Conservation (phyloP, 352 stramenopile species). For the Hyaloperonospora brassicae region DNA sequence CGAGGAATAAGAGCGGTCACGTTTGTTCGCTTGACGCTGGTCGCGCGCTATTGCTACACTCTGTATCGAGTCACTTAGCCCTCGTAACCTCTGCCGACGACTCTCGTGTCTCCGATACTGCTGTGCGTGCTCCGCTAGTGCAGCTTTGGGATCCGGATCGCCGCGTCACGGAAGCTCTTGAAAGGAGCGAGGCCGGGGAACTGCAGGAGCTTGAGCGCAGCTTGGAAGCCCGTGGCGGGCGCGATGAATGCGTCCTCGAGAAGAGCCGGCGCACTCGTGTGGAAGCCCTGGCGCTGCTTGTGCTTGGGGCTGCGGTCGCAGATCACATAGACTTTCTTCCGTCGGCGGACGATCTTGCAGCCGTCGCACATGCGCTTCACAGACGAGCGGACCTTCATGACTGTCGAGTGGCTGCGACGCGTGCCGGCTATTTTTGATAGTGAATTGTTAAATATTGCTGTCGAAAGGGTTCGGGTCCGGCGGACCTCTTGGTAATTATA, state of each 20-base stretch:
- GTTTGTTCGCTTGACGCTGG: not conserved
- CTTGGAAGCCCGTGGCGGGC: slow-evolving; percentile 88
- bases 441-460: too few species aligned
- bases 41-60: slow-evolving; percentile 2
- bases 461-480: too few species aligned
- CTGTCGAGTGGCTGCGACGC: slow-evolving; percentile 13
- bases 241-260: slow-evolving; percentile 50
- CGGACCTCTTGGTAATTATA: too few species aligned
- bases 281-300: slow-evolving; percentile 91
- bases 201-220: slow-evolving; percentile 91
- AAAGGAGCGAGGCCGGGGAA: slow-evolving; percentile 79
- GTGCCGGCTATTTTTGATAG: too few species aligned
- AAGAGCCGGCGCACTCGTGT: slow-evolving; percentile 50
- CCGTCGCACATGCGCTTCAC: slow-evolving; percentile 89
- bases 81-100: slow-evolving; percentile 18
- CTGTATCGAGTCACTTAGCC: slow-evolving; percentile 19
- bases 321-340: slow-evolving; percentile 85
- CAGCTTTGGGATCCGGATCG: slow-evolving; percentile 68
- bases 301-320: slow-evolving; percentile 88
- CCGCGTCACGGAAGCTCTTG: slow-evolving; percentile 68
- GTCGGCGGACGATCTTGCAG: slow-evolving; percentile 86
- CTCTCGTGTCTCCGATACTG: not conserved
- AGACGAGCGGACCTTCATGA: slow-evolving; percentile 88
- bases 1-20: too few species aligned
- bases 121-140: slow-evolving; percentile 19